These are phyloP conservation scores for Acanthamoeba healyi DNA, from an alignment of 208 protist genomes.

Conservation along the genomic window DNA sequence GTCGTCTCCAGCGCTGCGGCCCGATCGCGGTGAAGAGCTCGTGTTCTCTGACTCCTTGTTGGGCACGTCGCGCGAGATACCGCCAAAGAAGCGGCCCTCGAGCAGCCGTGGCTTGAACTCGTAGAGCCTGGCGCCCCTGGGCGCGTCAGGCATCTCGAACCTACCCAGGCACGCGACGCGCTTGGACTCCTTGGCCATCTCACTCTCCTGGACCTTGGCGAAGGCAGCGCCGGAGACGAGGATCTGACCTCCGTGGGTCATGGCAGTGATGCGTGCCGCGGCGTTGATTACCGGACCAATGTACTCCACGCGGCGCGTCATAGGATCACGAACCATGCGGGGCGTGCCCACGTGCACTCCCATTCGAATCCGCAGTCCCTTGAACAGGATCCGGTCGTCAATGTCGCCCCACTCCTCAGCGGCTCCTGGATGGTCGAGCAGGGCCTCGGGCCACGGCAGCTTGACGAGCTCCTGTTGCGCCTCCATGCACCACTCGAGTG, in stretches of 20 bases:
- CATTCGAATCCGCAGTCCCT: constrained; percentile 47
- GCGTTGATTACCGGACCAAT: constrained; percentile 19
- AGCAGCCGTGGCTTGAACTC: neutral
- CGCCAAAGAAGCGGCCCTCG: constrained; percentile 7
- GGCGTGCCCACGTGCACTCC: constrained; percentile 29
- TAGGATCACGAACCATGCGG: constrained; percentile 22
- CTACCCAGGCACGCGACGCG: constrained; percentile 5
- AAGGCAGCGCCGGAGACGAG: constrained; percentile 24
- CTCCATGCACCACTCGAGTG: constrained; percentile 35
- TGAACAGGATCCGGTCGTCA: constrained; percentile 35
- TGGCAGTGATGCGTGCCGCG: constrained; percentile 35
- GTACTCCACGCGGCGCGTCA: constrained; percentile 56
- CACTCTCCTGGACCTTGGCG: constrained; percentile 31
- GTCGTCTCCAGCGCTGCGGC: neutral
- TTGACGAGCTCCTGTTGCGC: constrained; percentile 60
- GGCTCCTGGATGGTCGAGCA: constrained; percentile 52
- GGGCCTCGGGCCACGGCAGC: constrained; percentile 30
- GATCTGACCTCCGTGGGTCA: constrained; percentile 58
- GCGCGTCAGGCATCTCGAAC: constrained; percentile 64
- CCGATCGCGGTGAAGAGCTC: neutral
- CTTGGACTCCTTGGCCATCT: neutral
- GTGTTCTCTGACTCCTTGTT: neutral
- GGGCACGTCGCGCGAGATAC: neutral
- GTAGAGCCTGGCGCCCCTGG: neutral
- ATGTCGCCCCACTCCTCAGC: constrained; percentile 63